phyloP scores from a whole-genome alignment of 2,329 filamentous ascomycete genomes.

The Pseudogymnoascus sp. region DNA sequence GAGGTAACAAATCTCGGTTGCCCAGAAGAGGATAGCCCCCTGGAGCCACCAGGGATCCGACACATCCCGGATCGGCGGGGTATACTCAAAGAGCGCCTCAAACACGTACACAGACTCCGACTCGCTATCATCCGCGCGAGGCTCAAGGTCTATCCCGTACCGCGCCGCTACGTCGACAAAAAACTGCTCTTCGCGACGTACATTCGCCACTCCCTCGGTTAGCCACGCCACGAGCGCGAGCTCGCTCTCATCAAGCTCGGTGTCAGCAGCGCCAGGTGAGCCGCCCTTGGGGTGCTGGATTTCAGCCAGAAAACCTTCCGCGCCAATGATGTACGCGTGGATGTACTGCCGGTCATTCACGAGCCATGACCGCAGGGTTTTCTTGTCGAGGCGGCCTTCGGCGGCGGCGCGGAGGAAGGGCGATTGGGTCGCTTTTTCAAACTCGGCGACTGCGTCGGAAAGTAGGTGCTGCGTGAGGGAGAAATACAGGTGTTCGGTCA shows the following conservation, averaged over 20 bases:
- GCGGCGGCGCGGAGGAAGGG: slow-evolving; percentile 61
- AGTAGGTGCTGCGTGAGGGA: slow-evolving; percentile 53
- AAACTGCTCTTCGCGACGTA: slow-evolving; percentile 59
- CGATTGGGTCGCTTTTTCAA: slow-evolving; percentile 53
- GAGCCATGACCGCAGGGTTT: slow-evolving; percentile 57
- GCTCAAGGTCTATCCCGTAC: slow-evolving; percentile 47
- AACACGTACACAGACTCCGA: slow-evolving; percentile 34
- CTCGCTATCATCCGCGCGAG: slow-evolving; percentile 13
- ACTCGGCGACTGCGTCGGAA: slow-evolving; percentile 35
- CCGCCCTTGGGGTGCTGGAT: slow-evolving; percentile 40
- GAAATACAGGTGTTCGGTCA: slow-evolving; percentile 15
- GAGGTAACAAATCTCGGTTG: slow-evolving; percentile 61
- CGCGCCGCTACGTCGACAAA: slow-evolving; percentile 57
- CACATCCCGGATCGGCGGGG: slow-evolving; percentile 24
- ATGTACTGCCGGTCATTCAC: slow-evolving; percentile 66
- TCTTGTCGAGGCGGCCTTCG: slow-evolving; percentile 50
- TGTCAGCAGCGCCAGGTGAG: slow-evolving; percentile 29
- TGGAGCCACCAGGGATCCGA: slow-evolving; percentile 39
- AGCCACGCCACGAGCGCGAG: slow-evolving; percentile 55
- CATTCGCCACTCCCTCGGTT: slow-evolving; percentile 57
- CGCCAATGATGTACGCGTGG: slow-evolving; percentile 61
- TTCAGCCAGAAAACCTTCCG: slow-evolving; percentile 56
- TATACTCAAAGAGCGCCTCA: slow-evolving; percentile 45
- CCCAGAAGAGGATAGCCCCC: slow-evolving; percentile 67
- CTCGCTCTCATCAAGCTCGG: slow-evolving; percentile 35